Base-by-base conservation (phyloP, 2,329 filamentous ascomycete species). In the Pseudogymnoascus sp. region DNA sequence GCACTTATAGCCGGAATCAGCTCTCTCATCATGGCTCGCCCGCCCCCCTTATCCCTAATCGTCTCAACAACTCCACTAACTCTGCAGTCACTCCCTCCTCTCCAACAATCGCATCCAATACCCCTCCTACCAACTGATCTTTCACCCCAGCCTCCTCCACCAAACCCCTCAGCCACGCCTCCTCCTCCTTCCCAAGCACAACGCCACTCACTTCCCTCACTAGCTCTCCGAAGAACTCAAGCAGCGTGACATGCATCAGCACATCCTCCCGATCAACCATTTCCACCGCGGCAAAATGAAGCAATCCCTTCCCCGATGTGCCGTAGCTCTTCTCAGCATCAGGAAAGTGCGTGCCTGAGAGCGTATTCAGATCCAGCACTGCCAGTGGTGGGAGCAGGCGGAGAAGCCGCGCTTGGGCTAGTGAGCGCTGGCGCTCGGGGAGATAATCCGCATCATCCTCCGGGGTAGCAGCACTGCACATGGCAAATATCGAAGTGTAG, bases 401-500 rank as follows among this genome's bases (percentile, higher is more conserved):
- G 33, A 74, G 60, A 8, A 74, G 42, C 60, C 72, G 66, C 38
- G 66, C 71, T 64, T 74, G 72, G 15, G 72, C 72, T 9, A 74
- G 62, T 13, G 72, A 71, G 59, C 68, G 73, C 36, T 74, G 72
- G 61, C 69, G 66, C 38, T 69, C 67, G 38, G 71, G 68, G 9
- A 73, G 62, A 29, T 68, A 64, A 17, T 64, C 65, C 7, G 65
- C 64, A 6, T 55, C 65, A 4, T 44, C 61, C 8, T 67, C 70
- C 3, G 60, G 51, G 2, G 67, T 70, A 9, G 66, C 64, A 15
- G 63, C 66, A 42, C 70, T 71, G 42, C 71, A 73, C 7, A 78
- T 72, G 41, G 73, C 73, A 63, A 79, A 73, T 17, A 85, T 71
- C n/a, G 80, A 71, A 3, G 71, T 67, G 65, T 84, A 80, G 25